These are phyloP conservation scores for Acanthamoeba royreba DNA, from an alignment of 208 protist species.

Conservation along the genomic window DNA sequence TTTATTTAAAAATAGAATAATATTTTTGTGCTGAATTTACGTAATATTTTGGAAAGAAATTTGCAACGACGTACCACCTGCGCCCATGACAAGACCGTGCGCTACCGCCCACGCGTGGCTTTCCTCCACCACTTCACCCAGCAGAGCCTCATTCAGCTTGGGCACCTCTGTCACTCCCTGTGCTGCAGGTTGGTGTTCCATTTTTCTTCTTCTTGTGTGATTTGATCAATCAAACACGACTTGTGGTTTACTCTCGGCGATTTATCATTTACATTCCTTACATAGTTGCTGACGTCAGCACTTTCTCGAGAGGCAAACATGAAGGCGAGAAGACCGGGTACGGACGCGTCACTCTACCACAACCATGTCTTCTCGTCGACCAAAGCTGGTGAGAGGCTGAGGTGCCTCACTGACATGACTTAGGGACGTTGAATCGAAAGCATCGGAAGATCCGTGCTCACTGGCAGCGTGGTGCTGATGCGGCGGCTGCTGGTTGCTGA, in stretches of 20 bases:
- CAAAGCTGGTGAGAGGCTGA: neutral
- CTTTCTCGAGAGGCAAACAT: too few species aligned
- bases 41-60: too few species aligned
- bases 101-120: neutral
- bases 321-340: too few species aligned
- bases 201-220: neutral
- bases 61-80: neutral
- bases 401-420: too few species aligned
- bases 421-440: too few species aligned
- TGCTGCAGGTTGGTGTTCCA: neutral
- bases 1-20: too few species aligned
- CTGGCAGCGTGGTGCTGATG: neutral
- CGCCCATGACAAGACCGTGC: neutral
- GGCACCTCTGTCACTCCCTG: neutral
- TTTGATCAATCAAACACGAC: neutral
- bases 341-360: neutral
- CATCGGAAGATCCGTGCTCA: neutral
- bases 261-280: too few species aligned
- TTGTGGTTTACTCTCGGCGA: too few species aligned
- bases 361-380: neutral
- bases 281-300: too few species aligned
- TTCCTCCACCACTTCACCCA: neutral
- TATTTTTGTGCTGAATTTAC: too few species aligned
- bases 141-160: neutral
- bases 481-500: neutral